Base-by-base conservation (phyloP, 148 eudicot species). In the Suaeda aralocaspica region DNA sequence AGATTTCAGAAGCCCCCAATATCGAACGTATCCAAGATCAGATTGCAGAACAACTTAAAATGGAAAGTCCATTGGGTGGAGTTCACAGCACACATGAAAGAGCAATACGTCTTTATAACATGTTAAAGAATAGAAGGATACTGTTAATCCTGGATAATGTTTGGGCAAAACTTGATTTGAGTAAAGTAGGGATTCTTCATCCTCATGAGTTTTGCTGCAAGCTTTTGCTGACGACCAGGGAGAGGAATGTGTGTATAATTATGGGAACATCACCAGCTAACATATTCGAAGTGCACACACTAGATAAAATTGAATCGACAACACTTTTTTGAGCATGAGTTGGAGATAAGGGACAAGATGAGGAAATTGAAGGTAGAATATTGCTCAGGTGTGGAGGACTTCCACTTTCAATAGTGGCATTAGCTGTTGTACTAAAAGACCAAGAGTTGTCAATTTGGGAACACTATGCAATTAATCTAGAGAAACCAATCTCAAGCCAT, bases 401-500 rank as follows among this genome's bases (percentile, higher is more conserved):
- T 22, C 76, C 76, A 2, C 76, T 73, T 36, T 44, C 76, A 5
- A 73, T 73, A 53, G 57, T 21, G 1, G 56, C 57, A 8, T 41
- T 60, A 30, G 71, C 53, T 0, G 50, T 26, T 73, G 45, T 36
- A 0, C 29, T 73, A 15, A 56, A 19, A 18, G 64, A 36, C 41
- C 50, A 64, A 66, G 44, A 73, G 16, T 4, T 73, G 18, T 1
- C 76, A 2, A 8, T 6, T 13, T 73, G 76, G 76, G 12, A 10
- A 25, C 64, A 57, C 42, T 65, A 53, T 14, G 71, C 48, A 0
- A 19, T 22, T 19, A 64, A 57, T 11, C 9, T 48, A 8, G 70
- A 64, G 4, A 73, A 73, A 31, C 70, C 70, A 1, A 22, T 64
- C 22, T 65, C 70, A 14, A 56, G 24, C 13, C 62, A 52, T 24